Evolutionary conservation across 139 green algal genomes (phyloP), one percentile per base, ranked within the genome.

Genomic region (Gonium pectorale): DNA sequence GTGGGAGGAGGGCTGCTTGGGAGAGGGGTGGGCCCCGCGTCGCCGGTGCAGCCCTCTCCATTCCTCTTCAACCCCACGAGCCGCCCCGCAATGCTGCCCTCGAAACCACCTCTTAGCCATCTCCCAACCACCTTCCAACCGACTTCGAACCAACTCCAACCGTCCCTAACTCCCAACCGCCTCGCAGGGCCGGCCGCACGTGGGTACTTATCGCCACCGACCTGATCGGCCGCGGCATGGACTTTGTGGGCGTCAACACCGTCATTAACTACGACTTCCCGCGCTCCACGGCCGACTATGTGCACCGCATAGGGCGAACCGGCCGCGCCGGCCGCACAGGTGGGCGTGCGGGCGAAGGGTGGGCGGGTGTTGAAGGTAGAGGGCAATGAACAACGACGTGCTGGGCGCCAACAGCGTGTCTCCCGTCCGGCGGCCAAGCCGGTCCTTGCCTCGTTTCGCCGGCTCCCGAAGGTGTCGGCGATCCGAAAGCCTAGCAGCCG

Each of bases 191-290:
- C 1, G 94, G 96, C 19, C 82, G 67, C 22, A 97, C 93, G 19
- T 99, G 97, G 95, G 83, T 99, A 67, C 91, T 99, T 44, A 92
- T 99, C 29, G 91, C 95, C 67, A 99, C 97, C 1, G 97, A 99
- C 92, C 83, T 99, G 5, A 89, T 99, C 41, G 96, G 90, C 3
- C 91, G 94, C 31, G 94, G 95, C 35, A 97, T 98, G 95, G 95
- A 98, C 87, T 99, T 99, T 86, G 81, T 95, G 24, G 96, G 93
- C 7, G 94, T 99, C 24, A 93, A 95, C 77, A 96, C 94, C 0
- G 97, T 99, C 22, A 87, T 99, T 73, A 99, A 99, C 86, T 99
- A 96, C 70, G 98, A 99, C 91, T 98, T 97, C 77, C 97, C 97
- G 0, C 68, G 86, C 31, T 92, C 89, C 33, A 95, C 93, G 0